Conservation (phyloP, 2,329 filamentous ascomycete genomes). For the Stachybotrys elegans region DNA sequence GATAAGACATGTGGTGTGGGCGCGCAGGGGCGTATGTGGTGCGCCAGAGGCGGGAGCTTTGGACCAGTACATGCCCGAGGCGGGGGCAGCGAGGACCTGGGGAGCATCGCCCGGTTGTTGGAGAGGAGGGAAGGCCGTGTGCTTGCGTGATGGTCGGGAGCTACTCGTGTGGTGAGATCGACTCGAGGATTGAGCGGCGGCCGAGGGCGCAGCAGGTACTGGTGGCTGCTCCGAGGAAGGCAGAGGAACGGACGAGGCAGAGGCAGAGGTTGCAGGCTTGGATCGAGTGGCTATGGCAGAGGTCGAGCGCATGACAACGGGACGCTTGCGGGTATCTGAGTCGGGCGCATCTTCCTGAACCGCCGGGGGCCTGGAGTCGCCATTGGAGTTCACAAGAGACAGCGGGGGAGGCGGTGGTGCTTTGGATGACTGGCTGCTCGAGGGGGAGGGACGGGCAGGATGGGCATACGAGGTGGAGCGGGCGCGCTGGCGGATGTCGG, state of each 20-base stretch:
- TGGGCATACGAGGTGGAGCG: slow-evolving; percentile 39
- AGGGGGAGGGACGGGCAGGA: slow-evolving; percentile 19
- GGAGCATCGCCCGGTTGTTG: slow-evolving; percentile 51
- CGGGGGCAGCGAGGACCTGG: slow-evolving; percentile 57
- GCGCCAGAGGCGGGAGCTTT: slow-evolving; percentile 58
- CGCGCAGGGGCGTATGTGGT: slow-evolving; percentile 56
- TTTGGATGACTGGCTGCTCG: slow-evolving; percentile 21
- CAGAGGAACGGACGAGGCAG: slow-evolving; percentile 5
- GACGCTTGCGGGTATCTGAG: slow-evolving; percentile 29
- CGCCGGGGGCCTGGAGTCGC: slow-evolving; percentile 11
- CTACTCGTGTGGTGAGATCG: neutral
- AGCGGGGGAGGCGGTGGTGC: slow-evolving; percentile 19
- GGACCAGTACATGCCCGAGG: slow-evolving; percentile 71
- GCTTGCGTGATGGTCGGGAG: slow-evolving; percentile 27
- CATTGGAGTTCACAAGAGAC: slow-evolving; percentile 13
- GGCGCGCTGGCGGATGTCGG: slow-evolving; percentile 49
- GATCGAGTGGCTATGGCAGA: slow-evolving; percentile 41
- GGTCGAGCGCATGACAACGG: slow-evolving; percentile 45
- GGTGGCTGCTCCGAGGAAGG: slow-evolving; percentile 2
- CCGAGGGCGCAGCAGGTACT: slow-evolving; percentile 11
- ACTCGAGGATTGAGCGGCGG: slow-evolving; percentile 10
- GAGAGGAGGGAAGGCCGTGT: slow-evolving; percentile 51
- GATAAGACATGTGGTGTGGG: slow-evolving; percentile 62
- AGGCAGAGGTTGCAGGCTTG: slow-evolving; percentile 17
- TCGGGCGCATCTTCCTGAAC: slow-evolving; percentile 20